A percentile compares a stretch with the other conserved stretches of the same genome.
phyloP scores from a whole-genome alignment of 148 eudicot genomes.

The Spergularia marina region DNA sequence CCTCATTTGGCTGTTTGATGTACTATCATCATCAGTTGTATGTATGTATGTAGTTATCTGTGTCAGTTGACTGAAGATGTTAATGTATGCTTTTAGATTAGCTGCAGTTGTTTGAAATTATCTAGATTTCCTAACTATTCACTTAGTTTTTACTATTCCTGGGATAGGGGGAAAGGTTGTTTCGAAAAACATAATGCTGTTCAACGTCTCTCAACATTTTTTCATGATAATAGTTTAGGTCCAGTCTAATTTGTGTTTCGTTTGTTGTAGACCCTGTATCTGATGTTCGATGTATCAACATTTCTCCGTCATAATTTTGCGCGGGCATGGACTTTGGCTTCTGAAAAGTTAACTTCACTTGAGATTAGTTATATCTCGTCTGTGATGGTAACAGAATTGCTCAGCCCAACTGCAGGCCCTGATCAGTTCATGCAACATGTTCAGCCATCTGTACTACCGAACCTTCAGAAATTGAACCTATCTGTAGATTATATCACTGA shows the following conservation, averaged over 20 bases:
- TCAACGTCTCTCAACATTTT: too few relatives aligned
- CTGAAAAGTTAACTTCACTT: constrained; percentile 60
- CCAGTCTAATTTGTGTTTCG: constrained; percentile 18
- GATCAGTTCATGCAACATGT: constrained; percentile 39
- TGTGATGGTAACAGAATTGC: constrained; percentile 80
- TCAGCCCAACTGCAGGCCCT: constrained; percentile 55
- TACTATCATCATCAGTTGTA: too few relatives aligned
- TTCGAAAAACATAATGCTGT: too few relatives aligned
- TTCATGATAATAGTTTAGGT: not conserved
- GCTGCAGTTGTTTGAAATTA: too few relatives aligned
- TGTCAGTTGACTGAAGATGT: too few relatives aligned
- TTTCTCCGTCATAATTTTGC: constrained; percentile 75
- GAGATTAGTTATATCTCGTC: constrained; percentile 79
- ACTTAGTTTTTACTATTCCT: too few relatives aligned
- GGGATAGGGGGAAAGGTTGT: too few relatives aligned
- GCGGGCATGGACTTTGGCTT: constrained; percentile 79
- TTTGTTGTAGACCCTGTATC: constrained; percentile 61
- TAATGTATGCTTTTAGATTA: too few relatives aligned
- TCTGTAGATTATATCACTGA: constrained; percentile 94
- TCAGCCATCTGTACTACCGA: constrained; percentile 51
- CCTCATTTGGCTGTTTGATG: too few relatives aligned
- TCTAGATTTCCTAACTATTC: too few relatives aligned
- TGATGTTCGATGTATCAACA: constrained; percentile 88
- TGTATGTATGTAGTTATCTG: too few relatives aligned
- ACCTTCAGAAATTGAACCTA: constrained; percentile 65